A percentile compares a stretch with the other conserved stretches of the same genome.
These are phyloP conservation scores for Rosa hybrid DNA, from an alignment of 331 rosid species.

Conservation along the genomic window DNA sequence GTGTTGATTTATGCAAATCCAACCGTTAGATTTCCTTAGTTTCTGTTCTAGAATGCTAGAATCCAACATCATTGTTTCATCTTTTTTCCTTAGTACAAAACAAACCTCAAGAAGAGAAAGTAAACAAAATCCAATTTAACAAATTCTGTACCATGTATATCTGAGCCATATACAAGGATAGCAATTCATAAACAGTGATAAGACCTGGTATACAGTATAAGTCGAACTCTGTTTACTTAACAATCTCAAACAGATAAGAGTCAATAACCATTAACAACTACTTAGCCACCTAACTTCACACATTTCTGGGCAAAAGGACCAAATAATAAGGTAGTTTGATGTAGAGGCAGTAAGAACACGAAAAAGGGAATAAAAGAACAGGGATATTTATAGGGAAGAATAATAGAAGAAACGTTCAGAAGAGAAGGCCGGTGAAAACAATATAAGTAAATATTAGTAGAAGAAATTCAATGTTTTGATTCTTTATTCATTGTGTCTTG, in stretches of 20 bases:
- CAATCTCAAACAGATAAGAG: background rate
- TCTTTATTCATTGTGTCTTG: too few relatives aligned
- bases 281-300: background rate
- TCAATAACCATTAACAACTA: background rate
- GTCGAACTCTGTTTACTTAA: background rate
- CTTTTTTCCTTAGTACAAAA: too few relatives aligned
- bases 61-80: too few relatives aligned
- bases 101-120: conserved; percentile 52
- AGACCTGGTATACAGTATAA: background rate
- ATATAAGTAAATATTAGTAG: too few relatives aligned
- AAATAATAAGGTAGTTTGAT: background rate
- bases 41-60: too few relatives aligned
- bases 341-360: background rate
- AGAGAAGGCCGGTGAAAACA: too few relatives aligned
- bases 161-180: background rate
- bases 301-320: background rate
- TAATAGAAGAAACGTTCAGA: too few relatives aligned
- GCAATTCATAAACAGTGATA: background rate
- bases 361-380: too few relatives aligned
- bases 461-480: too few relatives aligned
- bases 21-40: too few relatives aligned
- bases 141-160: conserved; percentile 2
- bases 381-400: too few relatives aligned
- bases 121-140: conserved; percentile 34
- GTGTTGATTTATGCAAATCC: too few relatives aligned